phyloP scores from a whole-genome alignment of 2,329 filamentous ascomycete genomes.

The Neofusicoccum sp. region DNA sequence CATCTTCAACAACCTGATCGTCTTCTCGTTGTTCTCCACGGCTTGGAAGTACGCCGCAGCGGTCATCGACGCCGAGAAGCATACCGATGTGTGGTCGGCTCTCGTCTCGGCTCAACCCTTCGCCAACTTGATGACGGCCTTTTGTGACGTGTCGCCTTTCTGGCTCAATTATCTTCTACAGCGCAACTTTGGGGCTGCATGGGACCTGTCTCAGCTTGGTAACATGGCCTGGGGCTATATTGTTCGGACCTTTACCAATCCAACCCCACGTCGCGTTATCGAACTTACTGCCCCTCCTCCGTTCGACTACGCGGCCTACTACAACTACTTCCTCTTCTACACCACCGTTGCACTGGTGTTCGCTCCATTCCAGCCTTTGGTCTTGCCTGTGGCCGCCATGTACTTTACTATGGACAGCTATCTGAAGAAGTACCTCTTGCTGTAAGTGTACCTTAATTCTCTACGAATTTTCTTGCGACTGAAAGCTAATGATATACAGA shows the following conservation, averaged over 20 bases:
- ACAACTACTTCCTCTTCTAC: conserved; percentile 98
- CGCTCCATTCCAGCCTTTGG: conserved; percentile 79
- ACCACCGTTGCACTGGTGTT: conserved; percentile 85
- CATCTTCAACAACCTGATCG: conserved; percentile 91
- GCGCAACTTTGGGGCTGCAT: conserved; percentile 87
- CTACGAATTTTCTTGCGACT: neutral
- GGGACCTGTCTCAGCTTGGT: conserved; percentile 87
- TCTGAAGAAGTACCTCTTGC: conserved; percentile 90
- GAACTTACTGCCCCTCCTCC: conserved; percentile 87
- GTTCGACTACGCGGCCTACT: conserved; percentile 95
- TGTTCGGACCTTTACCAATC: conserved; percentile 77
- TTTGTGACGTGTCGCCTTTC: conserved; percentile 82
- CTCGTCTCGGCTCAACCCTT: conserved; percentile 65
- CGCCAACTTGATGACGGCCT: conserved; percentile 63
- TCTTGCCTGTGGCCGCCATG: conserved; percentile 79
- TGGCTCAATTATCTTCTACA: conserved; percentile 95
- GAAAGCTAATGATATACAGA: conserved; percentile 21
- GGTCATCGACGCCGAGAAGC: conserved; percentile 60
- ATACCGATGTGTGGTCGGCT: conserved; percentile 60
- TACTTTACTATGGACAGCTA: conserved; percentile 87
- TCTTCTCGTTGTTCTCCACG: conserved; percentile 89
- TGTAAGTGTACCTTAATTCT: conserved; percentile 48
- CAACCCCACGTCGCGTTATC: conserved; percentile 87
- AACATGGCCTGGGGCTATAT: conserved; percentile 82
- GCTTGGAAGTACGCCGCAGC: conserved; percentile 70